phyloP scores from a whole-genome alignment of 2,329 filamentous ascomycete genomes.

The Venturia oleaginea region DNA sequence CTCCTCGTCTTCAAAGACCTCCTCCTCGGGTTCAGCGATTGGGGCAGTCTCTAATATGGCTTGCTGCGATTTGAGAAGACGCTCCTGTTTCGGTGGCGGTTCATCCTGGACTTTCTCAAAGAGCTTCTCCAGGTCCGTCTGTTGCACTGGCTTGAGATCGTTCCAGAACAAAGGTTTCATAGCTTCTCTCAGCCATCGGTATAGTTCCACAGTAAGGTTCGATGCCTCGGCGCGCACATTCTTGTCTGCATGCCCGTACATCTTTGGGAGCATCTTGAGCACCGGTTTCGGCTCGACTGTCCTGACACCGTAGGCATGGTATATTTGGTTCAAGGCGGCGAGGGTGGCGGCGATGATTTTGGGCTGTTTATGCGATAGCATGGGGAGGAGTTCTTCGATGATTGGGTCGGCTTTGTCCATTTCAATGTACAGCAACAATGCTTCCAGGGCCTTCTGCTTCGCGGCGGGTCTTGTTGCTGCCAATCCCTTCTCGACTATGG shows the following conservation, averaged over 20 bases:
- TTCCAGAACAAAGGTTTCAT: constrained; percentile 98
- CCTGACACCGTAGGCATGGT: constrained; percentile 92
- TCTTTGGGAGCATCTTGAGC: constrained; percentile 78
- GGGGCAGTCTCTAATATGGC: constrained; percentile 58
- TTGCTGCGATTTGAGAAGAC: constrained; percentile 81
- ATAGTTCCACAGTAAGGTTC: constrained; percentile 84
- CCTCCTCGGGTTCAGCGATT: constrained; percentile 37
- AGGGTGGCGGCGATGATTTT: constrained; percentile 76
- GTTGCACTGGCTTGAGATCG: constrained; percentile 90
- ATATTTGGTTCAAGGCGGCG: constrained; percentile 70
- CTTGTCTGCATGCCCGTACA: constrained; percentile 94
- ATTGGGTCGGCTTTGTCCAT: constrained; percentile 77
- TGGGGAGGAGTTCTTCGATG: constrained; percentile 80
- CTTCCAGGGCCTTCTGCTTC: constrained; percentile 79
- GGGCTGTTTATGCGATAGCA: constrained; percentile 77
- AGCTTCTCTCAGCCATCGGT: constrained; percentile 91
- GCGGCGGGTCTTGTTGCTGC: constrained; percentile 79
- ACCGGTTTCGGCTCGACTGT: constrained; percentile 87
- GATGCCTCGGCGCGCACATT: constrained; percentile 93
- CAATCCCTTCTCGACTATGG: constrained; percentile 86
- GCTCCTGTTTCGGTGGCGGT: constrained; percentile 77
- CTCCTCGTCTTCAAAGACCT: constrained; percentile 44
- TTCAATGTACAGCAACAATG: constrained; percentile 80
- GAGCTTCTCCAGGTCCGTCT: constrained; percentile 83
- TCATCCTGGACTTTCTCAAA: constrained; percentile 93